Percentiles rank a stretch among this genome's conserved stretches.
phyloP scores from a whole-genome alignment of 257 asterid genomes.

The Lycium ferocissimum region DNA sequence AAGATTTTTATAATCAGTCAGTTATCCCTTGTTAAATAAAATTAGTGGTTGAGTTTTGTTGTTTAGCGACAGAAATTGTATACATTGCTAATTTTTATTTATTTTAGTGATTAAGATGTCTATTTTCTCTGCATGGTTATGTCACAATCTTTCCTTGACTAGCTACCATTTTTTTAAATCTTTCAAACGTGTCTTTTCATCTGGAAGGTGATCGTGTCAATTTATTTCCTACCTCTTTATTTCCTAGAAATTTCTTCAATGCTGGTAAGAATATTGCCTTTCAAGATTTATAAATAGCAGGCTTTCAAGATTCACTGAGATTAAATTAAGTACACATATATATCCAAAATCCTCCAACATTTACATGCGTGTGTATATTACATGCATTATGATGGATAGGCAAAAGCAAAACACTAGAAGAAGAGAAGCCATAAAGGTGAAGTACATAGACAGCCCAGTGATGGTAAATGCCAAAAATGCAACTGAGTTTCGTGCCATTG shows the following conservation, averaged over 20 bases:
- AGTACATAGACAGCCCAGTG: conserved; percentile 43
- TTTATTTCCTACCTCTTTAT: not conserved
- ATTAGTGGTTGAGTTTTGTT: too few relatives aligned
- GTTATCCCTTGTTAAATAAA: too few relatives aligned
- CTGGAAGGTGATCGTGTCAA: not conserved
- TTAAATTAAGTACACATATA: not conserved
- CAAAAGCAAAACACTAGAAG: not conserved
- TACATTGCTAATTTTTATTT: too few relatives aligned
- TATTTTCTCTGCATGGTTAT: not conserved
- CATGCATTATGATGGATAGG: not conserved
- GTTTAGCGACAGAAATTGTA: too few relatives aligned
- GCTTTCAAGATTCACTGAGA: not conserved
- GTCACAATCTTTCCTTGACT: not conserved
- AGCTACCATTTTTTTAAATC: not conserved
- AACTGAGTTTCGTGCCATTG: conserved; percentile 43
- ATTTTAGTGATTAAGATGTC: not conserved
- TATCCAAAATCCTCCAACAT: not conserved
- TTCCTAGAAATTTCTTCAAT: conserved; percentile 8
- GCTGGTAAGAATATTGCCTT: too few relatives aligned
- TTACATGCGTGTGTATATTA: not conserved
- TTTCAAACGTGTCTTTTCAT: conserved; percentile 21
- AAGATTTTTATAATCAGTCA: too few relatives aligned
- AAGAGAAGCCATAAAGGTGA: conserved; percentile 43
- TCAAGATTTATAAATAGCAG: not conserved
- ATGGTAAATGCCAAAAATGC: conserved; percentile 42